Evolutionary conservation across 371 early-diverging fungal species (phyloP), one percentile per base, ranked within the genome.

Genomic region (Mycotypha africana): DNA sequence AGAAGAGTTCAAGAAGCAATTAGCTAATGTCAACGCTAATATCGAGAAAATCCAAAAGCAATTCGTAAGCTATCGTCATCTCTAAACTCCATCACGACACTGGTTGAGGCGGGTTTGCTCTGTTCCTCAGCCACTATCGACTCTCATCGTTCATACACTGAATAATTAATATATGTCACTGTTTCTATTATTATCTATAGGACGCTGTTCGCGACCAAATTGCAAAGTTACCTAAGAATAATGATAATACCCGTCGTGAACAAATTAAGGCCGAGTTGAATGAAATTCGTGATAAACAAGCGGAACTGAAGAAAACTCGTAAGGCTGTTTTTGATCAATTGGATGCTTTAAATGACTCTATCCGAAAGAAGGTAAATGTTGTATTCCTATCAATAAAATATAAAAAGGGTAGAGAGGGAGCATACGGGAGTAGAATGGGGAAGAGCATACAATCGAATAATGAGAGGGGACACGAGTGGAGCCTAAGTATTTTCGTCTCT

Each of bases 291-390:
- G 72, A 74, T 17, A 62, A 74, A 46, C 79, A 79, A 57, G 65
- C 75, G 23, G 73, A 71, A 40, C 59, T 66, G 42, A 80, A 75
- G 58, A 64, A 78, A 47, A 58, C 62, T 28, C 75, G 74, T 44
- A 79, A 79, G 40, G 65, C 65, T 54, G 74, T 74, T 23, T 55
- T 81, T 40, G 85, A 86, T 43, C 75, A 81, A 54, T 61, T 89
- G 39, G 87, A 75, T 48, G 51, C 73, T 38, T 58, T 91, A 20
- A 76, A 85, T 49, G 74, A 81, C 25, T 75, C 76, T 24, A 67
- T 93, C 49, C 77, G 79, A 71, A 89, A 85, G 71, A 89, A 85
- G 78, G 89, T 57, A 34, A 10, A 28, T 28, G 11, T 8, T 28
- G 28, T 28, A 28, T 28, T n/a, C n/a, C n/a, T n/a, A n/a, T n/a